Base-by-base conservation (phyloP, 2,329 filamentous ascomycete genomes). In the Cladosporium sphaerospermum region DNA sequence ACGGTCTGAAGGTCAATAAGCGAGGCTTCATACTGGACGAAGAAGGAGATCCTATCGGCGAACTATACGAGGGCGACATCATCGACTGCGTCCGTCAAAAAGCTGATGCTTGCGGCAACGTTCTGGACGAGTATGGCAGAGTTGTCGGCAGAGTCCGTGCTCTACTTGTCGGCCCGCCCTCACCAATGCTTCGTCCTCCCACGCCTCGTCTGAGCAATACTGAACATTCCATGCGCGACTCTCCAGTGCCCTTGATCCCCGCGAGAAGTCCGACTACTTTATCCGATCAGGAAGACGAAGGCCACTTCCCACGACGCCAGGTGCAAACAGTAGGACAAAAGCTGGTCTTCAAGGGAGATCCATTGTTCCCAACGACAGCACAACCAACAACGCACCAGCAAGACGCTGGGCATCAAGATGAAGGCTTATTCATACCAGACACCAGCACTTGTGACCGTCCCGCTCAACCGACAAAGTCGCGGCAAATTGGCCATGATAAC, bases 1-100 rank as follows among this genome's bases (percentile, higher is more conserved):
- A 79, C 61, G 74, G 77, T 46, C 69, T 76, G 46, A 79, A 78
- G 64, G 75, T 79, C 62, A 79, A 79, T 66, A 79, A 77, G 68
- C 77, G 76, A 61, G 74, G 74, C 61, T 72, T 72, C 59, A 69
- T 77, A 28, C 67, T 77, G 36, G 70, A 76, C 53, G 70, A 71
- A 50, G 74, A 76, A 36, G 74, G 74, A 18, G 73, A 76, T 49
- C 66, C 70, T 47, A 75, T 76, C 56, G 74, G 74, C 33, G 70
- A 76, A 63, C 69, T 76, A 19, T 66, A 67, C 50, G 72, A 75
- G 28, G 74, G 74, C 18, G 74, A 76, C 33, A 57, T 68, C 52
- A 65, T 69, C 39, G 64, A 72, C 42, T 73, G 70, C 52, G 73
- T 74, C 23, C 71, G 74, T 49, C 75, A 76, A 64, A 73, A 64